Base-by-base conservation (phyloP, 371 early-diverging fungal species). In the Dentiscutata heterogama region DNA sequence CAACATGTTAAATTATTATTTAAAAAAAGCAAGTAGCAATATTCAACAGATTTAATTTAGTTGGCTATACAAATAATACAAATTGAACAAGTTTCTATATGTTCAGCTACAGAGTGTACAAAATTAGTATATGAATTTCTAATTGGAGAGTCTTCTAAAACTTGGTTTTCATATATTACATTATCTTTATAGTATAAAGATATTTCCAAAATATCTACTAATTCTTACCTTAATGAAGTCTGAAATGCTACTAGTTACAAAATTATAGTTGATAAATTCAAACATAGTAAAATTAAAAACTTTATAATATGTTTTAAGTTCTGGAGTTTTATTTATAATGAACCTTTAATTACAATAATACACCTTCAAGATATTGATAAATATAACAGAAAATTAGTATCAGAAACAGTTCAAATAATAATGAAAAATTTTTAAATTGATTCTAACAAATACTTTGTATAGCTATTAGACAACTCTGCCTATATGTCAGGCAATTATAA, bases 221-320 rank as follows among this genome's bases (percentile, higher is more conserved):
- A 72, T 72, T 53, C 29, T 51, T n/a, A n/a, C 16, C 1, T 72
- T 53, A 27, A 7, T 14, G 1, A 72, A 72, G 13, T 72, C 0
- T 27, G 2, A 13, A 51, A 72, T 31, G 13, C 39, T 13, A 50
- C 11, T 72, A 31, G 0, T 0, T 72, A 53, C 27, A 51, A 29
- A 3, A 72, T 72, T 51, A 53, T 72, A 8, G 11, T 72, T 5
- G 8, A 72, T 53, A 51, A 72, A 72, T 72, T 5, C 13, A 72
- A 25, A 53, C 3, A 29, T 53, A n/a, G n/a, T 35, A 10, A 25
- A 72, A 53, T 51, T 27, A 53, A 53, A 72, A 51, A 3, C 22
- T 35, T 72, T 54, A 22, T 72, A 42, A 11, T n/a, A 20, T 7
- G 1, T 71, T 71, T 71, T 71, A 42, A 11, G 3, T 46, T 39